Evolutionary conservation across 108 stramenopile species (phyloP).

Genomic region (Cyclotella sp.): DNA sequence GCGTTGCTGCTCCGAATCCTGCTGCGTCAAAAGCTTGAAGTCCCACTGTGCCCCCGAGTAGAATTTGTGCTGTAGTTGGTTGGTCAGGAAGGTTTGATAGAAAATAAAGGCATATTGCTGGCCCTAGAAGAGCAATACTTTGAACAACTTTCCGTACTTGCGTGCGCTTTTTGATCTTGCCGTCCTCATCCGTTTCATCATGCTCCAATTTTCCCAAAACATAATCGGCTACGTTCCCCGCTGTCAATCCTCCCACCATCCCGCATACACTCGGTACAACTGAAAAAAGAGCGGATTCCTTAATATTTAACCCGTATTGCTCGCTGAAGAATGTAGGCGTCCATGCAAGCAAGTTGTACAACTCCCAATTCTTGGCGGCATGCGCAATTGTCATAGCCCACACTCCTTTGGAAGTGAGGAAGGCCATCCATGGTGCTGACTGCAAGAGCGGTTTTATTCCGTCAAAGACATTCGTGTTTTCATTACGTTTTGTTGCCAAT

Average conservation of each 20-base stretch:
- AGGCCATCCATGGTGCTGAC: slow-evolving; percentile 76
- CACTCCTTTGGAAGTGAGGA: slow-evolving; percentile 67
- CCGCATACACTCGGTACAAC: slow-evolving; percentile 80
- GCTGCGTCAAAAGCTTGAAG: slow-evolving; percentile 77
- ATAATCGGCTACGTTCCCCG: slow-evolving; percentile 77
- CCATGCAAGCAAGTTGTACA: slow-evolving; percentile 88
- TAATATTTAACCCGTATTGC: slow-evolving; percentile 80
- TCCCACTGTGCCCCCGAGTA: slow-evolving; percentile 66
- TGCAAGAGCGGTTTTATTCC: slow-evolving; percentile 19
- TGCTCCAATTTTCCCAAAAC: slow-evolving; percentile 42
- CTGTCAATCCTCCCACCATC: slow-evolving; percentile 70
- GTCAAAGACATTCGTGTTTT: slow-evolving; percentile 1
- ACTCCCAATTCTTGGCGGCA: slow-evolving; percentile 89
- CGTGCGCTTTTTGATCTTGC: slow-evolving; percentile 52
- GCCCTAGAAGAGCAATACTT: slow-evolving; percentile 77
- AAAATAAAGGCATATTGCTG: slow-evolving; percentile 68
- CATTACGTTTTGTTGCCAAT: slow-evolving; percentile 2
- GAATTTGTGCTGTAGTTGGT: slow-evolving; percentile 57
- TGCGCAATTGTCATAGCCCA: slow-evolving; percentile 88
- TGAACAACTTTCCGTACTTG: slow-evolving; percentile 82
- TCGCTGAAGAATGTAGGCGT: slow-evolving; percentile 90
- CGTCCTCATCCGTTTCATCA: slow-evolving; percentile 20
- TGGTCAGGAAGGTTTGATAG: slow-evolving; percentile 66
- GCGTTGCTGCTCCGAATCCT: slow-evolving; percentile 79
- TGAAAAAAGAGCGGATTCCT: slow-evolving; percentile 73